Evolutionary conservation across 2,329 filamentous ascomycete genomes (phyloP), one percentile per base, ranked within the genome.

Genomic region (Aspergillus fumigatiaffinis): DNA sequence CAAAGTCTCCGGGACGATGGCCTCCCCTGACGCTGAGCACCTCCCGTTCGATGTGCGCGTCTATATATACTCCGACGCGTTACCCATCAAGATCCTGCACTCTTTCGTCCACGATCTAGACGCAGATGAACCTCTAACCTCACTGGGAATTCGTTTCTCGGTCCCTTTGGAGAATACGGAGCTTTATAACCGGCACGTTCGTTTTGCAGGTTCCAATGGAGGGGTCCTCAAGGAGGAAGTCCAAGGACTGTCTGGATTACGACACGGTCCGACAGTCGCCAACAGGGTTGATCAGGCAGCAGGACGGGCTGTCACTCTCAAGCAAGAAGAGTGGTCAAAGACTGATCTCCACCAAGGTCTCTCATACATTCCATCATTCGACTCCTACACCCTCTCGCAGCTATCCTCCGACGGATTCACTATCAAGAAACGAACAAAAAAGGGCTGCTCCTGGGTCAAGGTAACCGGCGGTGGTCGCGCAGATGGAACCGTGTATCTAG

Each of bases 371-470:
- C 84, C 84, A 0, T 68, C 76, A 0, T 87, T 83, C 83, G 80
- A 77, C 52, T 83, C 86, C 60, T 87, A 82, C 65, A 79, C 75
- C 20, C 71, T 87, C 14, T 75, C 73, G 0, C 85, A 87, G 63
- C 73, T 85, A 0, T 86, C 84, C 0, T 72, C 84, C 0, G 84
- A 87, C 47, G 85, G 84, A 0, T 87, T 85, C 64, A 84, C 77
- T 0, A 68, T 87, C 21, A 81, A 81, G 69, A 87, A 87, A 71
- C 72, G 85, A 47, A 87, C 84, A 2, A 82, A 85, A 63, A 7
- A n/a, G 2, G 83, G 83, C 1, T 80, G 82, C 51, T 78, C 77
- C 54, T 87, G 84, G 84, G 71, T 87, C 1, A 83, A 82, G 1
- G 28, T 35, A 2, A 35, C 82, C 0, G 84, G 81, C 0, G 82